Evolutionary conservation across 495 filamentous ascomycete species (phyloP), one percentile per base, ranked within the genome.

Genomic region (Lophiostoma macrostomum): DNA sequence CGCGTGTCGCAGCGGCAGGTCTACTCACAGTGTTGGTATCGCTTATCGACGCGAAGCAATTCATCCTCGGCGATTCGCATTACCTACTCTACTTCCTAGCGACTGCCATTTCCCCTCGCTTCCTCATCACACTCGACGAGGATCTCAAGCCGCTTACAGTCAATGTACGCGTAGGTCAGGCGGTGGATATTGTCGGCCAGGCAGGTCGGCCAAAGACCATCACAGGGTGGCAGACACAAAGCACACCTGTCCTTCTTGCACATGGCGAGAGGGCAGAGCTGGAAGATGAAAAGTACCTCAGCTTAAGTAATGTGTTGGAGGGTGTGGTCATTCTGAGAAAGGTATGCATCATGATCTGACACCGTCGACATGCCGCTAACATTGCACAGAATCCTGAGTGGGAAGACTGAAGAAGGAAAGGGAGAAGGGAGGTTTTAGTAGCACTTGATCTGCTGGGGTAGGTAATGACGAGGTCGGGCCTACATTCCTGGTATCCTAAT

Each of bases 191-290:
- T 41, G 93, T 99, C 31, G 93, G 93, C 37, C 93, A 97, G 71
- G 93, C 94, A 0, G 93, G 93, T 52, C 78, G 91, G 57, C 93
- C 93, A 40, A 99, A 96, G 83, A 96, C 94, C 3, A 99, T 99
- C 60, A 99, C 93, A 13, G 93, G 93, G 31, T 99, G 93, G 93
- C 93, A 99, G 74, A 99, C 93, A 53, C 93, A 99, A 73, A 96
- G 88, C 73, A 97, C 93, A 16, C 93, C 93, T 3, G 93, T 99
- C 42, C 74, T 99, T 48, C 74, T 99, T 65, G 82, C 88, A 7
- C 82, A 96, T 69, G 94, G 93, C 12, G 93, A 99, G 76, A 76
- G 93, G 63, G 93, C 93, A 34, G 93, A 99, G 75, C 71, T 99
- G 41, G 93, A 99, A 69, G 94, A 97, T 65, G 93, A 99, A 74